A percentile compares a stretch with the other conserved stretches of the same genome.
These are phyloP conservation scores for Paramecium caudatum DNA, from an alignment of 73 alveolate genomes.

Conservation along the genomic window DNA sequence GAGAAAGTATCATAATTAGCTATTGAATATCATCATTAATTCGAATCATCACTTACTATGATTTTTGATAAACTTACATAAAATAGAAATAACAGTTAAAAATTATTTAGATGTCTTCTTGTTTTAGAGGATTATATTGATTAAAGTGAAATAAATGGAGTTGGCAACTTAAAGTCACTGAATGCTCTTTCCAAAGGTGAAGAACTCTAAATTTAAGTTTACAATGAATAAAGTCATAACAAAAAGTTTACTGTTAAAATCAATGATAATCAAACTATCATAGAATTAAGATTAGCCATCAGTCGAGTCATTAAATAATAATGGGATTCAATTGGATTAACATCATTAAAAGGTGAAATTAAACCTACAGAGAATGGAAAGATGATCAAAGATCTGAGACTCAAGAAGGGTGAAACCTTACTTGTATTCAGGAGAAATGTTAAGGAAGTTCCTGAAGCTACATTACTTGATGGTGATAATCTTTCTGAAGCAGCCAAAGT, in stretches of 20 bases:
- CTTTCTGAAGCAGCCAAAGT: conserved; percentile 80
- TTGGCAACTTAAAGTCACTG: conserved; percentile 85
- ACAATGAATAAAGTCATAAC: conserved; percentile 75
- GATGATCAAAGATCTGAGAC: conserved; percentile 86
- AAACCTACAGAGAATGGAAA: conserved; percentile 89
- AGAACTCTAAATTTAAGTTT: conserved; percentile 63
- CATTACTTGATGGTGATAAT: not conserved
- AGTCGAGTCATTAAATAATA: conserved; percentile 77
- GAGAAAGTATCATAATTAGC: not conserved
- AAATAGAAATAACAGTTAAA: conserved; percentile 71
- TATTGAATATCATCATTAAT: conserved; percentile 9
- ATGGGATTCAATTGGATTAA: conserved; percentile 81
- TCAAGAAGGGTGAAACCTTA: conserved; percentile 69
- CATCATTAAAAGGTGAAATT: conserved; percentile 80
- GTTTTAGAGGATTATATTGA: conserved; percentile 80
- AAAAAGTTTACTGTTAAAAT: conserved; percentile 81
- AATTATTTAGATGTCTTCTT: conserved; percentile 71
- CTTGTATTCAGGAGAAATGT: conserved; percentile 33
- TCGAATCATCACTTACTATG: conserved; percentile 24
- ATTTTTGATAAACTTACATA: conserved; percentile 52
- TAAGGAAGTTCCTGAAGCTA: conserved; percentile 65
- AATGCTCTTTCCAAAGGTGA: conserved; percentile 79
- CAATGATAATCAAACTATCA: conserved; percentile 84
- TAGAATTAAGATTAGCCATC: conserved; percentile 85
- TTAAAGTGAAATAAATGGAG: conserved; percentile 90